Percentiles rank a stretch among this genome's conserved stretches.
Evolutionary conservation across 164 flowering plant species (phyloP).

Genomic region (Vitis cinerea): DNA sequence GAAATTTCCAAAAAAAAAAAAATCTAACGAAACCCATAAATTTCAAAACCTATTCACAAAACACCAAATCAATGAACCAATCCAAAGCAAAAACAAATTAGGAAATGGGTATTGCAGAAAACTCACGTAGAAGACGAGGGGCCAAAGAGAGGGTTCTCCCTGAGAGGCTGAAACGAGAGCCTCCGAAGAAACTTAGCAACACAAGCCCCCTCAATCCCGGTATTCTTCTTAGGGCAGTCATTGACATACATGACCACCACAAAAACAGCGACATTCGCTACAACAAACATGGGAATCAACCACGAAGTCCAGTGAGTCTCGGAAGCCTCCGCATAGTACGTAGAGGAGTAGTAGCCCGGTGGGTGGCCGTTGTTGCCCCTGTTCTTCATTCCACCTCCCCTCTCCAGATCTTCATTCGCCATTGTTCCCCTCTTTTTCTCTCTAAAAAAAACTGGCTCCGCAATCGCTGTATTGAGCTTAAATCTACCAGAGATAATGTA

Average conservation of each 20-base stretch:
- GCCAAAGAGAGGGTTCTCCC: slow-evolving; percentile 69
- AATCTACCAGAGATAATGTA: not conserved
- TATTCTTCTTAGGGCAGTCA: slow-evolving; percentile 45
- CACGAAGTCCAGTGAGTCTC: slow-evolving; percentile 64
- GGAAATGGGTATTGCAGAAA: not conserved
- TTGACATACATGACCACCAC: slow-evolving; percentile 46
- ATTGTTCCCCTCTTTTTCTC: slow-evolving; percentile 7
- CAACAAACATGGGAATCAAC: slow-evolving; percentile 59
- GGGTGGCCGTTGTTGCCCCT: not conserved
- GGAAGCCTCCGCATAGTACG: slow-evolving; percentile 22
- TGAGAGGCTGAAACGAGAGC: slow-evolving; percentile 58
- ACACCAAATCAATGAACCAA: not conserved
- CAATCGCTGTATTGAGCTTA: too few relatives aligned
- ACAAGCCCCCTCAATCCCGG: slow-evolving; percentile 23
- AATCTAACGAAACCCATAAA: not conserved
- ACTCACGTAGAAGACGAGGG: slow-evolving; percentile 62
- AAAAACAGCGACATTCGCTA: slow-evolving; percentile 49
- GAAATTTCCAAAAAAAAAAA: not conserved
- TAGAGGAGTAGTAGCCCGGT: not conserved
- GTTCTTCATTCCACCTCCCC: slow-evolving; percentile 21
- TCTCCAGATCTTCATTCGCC: slow-evolving; percentile 34
- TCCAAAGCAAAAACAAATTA: not conserved
- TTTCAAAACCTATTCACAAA: not conserved
- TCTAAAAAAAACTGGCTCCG: not conserved
- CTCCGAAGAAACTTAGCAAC: slow-evolving; percentile 58